Conservation (phyloP, 139 green algal genomes). For the Desmodesmus armatus region DNA sequence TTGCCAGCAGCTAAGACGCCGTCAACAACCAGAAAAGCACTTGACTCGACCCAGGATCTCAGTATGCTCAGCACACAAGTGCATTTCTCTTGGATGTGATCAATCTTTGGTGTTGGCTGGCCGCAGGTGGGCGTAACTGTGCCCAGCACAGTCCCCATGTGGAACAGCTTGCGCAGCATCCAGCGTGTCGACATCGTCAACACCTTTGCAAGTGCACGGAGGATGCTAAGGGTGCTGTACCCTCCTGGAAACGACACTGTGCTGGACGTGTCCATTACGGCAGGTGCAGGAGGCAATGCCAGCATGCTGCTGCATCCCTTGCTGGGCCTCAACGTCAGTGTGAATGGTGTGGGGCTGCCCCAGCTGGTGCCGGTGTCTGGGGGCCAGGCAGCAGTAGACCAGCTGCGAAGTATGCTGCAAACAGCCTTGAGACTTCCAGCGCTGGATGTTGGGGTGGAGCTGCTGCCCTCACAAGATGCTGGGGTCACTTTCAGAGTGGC, state of each 20-base stretch:
- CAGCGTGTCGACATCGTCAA: background rate
- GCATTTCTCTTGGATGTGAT: too few species aligned
- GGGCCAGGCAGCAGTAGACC: background rate
- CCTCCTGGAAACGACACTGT: background rate
- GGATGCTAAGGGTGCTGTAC: background rate
- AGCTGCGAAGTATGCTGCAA: background rate
- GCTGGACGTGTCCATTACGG: background rate
- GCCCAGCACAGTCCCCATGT: background rate
- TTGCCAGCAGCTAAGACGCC: too few species aligned
- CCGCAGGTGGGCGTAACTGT: constrained; percentile 18
- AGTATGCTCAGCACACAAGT: too few species aligned
- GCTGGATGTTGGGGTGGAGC: background rate
- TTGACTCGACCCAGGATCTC: too few species aligned
- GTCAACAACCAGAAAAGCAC: too few species aligned
- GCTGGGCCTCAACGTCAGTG: background rate
- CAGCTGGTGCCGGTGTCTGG: background rate
- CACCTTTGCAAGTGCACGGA: background rate
- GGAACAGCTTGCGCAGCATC: background rate
- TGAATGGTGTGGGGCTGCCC: background rate
- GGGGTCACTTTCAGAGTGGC: too few species aligned
- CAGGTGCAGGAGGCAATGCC: background rate
- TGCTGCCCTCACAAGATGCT: background rate
- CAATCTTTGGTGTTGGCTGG: too few species aligned
- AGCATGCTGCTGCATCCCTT: background rate
- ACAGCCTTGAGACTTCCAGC: background rate